Evolutionary conservation across 805 yeast genomes (phyloP).

Genomic region (Zygoascus ofunaensis): DNA sequence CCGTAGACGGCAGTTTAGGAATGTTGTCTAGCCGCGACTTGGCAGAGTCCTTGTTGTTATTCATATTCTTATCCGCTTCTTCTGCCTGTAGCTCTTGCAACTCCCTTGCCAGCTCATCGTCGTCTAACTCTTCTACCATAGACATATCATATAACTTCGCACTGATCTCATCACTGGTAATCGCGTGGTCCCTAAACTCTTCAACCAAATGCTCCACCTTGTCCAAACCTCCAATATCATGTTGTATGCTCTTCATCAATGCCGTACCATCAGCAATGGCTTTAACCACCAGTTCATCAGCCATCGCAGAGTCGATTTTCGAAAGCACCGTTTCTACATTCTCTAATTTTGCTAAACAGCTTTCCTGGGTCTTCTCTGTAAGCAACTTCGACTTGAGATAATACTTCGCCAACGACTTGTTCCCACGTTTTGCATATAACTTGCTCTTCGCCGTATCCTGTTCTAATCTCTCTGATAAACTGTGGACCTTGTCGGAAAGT

Average conservation of each 20-base stretch:
- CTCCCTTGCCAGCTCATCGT: slow-evolving; percentile 34
- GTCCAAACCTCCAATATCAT: slow-evolving; percentile 37
- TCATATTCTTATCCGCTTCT: slow-evolving; percentile 17
- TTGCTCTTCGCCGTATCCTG: slow-evolving; percentile 11
- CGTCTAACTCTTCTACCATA: slow-evolving; percentile 16
- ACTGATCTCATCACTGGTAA: slow-evolving; percentile 30
- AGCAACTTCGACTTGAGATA: slow-evolving; percentile 30
- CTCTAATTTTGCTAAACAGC: slow-evolving; percentile 27
- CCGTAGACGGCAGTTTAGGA: slow-evolving; percentile 4
- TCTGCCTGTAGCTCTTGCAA: slow-evolving; percentile 26
- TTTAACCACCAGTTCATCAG: slow-evolving; percentile 32
- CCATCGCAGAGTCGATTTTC: slow-evolving; percentile 37
- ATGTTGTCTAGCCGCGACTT: slow-evolving; percentile 1
- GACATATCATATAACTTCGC: slow-evolving; percentile 19
- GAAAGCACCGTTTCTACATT: slow-evolving; percentile 33
- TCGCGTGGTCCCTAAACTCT: slow-evolving; percentile 32
- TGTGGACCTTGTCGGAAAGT: slow-evolving; percentile 17
- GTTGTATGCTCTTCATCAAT: slow-evolving; percentile 32
- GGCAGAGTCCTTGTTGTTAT: not conserved
- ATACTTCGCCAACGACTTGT: slow-evolving; percentile 27
- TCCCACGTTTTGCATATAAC: slow-evolving; percentile 19
- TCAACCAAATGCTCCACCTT: slow-evolving; percentile 35
- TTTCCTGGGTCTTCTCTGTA: slow-evolving; percentile 29
- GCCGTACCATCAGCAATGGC: slow-evolving; percentile 32
- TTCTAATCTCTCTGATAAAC: slow-evolving; percentile 14